phyloP scores from a whole-genome alignment of 176 grass and related monocot genomes.

The Oryza glumipatula region DNA sequence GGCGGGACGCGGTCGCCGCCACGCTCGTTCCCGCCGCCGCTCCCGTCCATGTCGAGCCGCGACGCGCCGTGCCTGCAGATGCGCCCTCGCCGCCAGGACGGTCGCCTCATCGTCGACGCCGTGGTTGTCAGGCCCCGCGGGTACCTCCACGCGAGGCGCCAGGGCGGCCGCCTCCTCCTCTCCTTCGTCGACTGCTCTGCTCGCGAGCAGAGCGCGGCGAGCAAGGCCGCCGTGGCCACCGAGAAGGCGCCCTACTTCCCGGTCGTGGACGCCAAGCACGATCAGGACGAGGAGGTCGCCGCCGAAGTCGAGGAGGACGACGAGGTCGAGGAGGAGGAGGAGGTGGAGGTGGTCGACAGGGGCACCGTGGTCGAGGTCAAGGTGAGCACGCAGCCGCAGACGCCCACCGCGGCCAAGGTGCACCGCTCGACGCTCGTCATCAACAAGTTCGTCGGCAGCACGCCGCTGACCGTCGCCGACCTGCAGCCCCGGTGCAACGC shows the following conservation, averaged over 20 bases:
- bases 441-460: constrained; percentile 98
- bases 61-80: constrained; percentile 76
- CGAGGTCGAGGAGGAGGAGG: constrained; percentile 69
- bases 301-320: constrained; percentile 40
- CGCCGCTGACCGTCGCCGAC: constrained; percentile 36
- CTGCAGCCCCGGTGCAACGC: not conserved
- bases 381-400: constrained; percentile 85
- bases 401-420: constrained; percentile 50
- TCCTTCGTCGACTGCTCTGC: constrained; percentile 71
- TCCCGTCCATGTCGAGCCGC: constrained; percentile 74
- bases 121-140: constrained; percentile 67
- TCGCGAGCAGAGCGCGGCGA: constrained; percentile 17
- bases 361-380: constrained; percentile 93
- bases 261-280: constrained; percentile 27
- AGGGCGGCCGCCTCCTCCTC: constrained; percentile 73
- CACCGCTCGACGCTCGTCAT: constrained; percentile 86
- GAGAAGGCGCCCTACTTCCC: constrained; percentile 35
- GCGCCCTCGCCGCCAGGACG: constrained; percentile 65
- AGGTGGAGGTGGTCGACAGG: constrained; percentile 93
- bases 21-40: constrained; percentile 76
- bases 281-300: constrained; percentile 34
- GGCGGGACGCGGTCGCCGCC: constrained; percentile 42
- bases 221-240: not conserved
- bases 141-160: constrained; percentile 78
- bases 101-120: constrained; percentile 79